A percentile compares a stretch with the other conserved stretches of the same genome.
Evolutionary conservation across 495 filamentous ascomycete genomes (phyloP).

Genomic region (Bacidia gigantensis): DNA sequence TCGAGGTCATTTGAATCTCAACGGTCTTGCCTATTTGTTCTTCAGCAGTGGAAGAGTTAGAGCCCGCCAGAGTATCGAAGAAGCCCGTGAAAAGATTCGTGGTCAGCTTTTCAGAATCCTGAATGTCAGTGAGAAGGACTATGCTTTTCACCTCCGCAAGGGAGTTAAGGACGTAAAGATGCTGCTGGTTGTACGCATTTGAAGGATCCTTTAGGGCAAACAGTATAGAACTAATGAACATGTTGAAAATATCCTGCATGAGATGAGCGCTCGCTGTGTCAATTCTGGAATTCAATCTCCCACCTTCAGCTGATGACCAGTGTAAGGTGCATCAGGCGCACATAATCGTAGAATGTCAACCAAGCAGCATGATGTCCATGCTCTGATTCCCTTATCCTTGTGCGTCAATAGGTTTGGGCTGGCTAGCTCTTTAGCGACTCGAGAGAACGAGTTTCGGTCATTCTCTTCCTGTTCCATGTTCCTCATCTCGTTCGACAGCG

Average conservation of each 20-base stretch:
- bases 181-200: constrained; percentile 82
- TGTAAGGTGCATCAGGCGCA: constrained; percentile 93
- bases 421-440: constrained; percentile 80
- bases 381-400: constrained; percentile 84
- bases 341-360: constrained; percentile 90
- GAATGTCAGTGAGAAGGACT: constrained; percentile 82
- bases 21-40: constrained; percentile 81
- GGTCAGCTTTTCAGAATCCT: constrained; percentile 60
- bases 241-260: constrained; percentile 76
- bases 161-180: constrained; percentile 77
- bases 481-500: constrained; percentile 69
- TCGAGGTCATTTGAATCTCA: constrained; percentile 76
- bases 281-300: constrained; percentile 10
- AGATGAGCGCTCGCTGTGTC: constrained; percentile 5
- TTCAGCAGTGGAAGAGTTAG: constrained; percentile 54
- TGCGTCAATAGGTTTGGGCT: constrained; percentile 70
- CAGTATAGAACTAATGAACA: constrained; percentile 70
- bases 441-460: constrained; percentile 62
- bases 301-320: constrained; percentile 79
- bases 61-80: constrained; percentile 84
- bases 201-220: constrained; percentile 77
- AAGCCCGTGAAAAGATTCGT: constrained; percentile 69
- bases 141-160: constrained; percentile 90
- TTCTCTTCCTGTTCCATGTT: constrained; percentile 79
- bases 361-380: constrained; percentile 75